Percentiles rank a stretch among this genome's conserved stretches.
These are phyloP conservation scores for Sorghum bicolor DNA, from an alignment of 176 grass and related monocot genomes.

Conservation along the genomic window Sorghum_bicolor_NCBIv3 NC_012878.2:3261501-3262000, in stretches of 20 bases:
- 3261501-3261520: no score
- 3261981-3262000: no score
- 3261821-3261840: constrained; percentile 4
- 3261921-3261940: not conserved
- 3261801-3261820: constrained; percentile 14
- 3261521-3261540: no score
- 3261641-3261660: no score
- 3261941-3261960: constrained; percentile 2
- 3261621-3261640: no score
- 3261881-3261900: constrained; percentile 10
- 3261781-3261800: not conserved
- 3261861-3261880: constrained; percentile 28
- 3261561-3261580: no score
- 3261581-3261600: no score
- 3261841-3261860: not conserved
- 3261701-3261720: no score
- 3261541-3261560: no score
- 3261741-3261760: not conserved
- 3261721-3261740: not conserved
- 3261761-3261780: not conserved
- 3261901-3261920: not conserved
- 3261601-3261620: no score
- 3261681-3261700: no score
- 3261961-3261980: not conserved
- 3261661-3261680: no score